phyloP scores from a whole-genome alignment of 495 filamentous ascomycete species.

The Cercophora scortea region DNA sequence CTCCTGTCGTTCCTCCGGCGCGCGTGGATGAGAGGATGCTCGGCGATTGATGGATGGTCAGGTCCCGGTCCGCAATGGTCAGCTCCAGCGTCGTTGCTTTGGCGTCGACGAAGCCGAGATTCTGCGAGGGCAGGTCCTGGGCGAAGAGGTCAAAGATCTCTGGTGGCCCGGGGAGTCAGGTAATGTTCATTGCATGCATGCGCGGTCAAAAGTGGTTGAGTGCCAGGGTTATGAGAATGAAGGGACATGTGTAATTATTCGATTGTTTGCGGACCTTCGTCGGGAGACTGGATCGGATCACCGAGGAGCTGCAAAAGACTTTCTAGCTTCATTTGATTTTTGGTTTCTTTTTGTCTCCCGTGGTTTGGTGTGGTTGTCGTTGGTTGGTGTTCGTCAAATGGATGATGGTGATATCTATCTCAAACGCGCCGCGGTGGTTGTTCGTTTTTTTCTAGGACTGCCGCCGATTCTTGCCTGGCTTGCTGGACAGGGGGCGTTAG shows the following conservation, averaged over 20 bases:
- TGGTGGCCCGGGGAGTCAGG: conserved; percentile 21
- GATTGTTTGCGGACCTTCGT: conserved; percentile 7
- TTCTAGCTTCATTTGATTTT: conserved; percentile 8
- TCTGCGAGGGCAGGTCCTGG: conserved; percentile 61
- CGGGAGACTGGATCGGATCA: conserved; percentile 2
- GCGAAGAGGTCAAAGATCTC: conserved; percentile 85
- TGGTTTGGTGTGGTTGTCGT: too few species aligned
- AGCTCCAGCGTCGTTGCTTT: conserved; percentile 58
- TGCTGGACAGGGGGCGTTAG: too few species aligned
- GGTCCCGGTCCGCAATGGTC: conserved; percentile 58
- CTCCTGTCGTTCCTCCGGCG: conserved; percentile 81
- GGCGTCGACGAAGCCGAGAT: conserved; percentile 79
- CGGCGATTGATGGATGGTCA: conserved; percentile 80
- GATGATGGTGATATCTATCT: too few species aligned
- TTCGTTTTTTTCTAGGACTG: too few species aligned
- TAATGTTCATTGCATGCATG: too few species aligned
- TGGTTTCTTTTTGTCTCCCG: background rate
- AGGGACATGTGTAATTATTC: background rate
- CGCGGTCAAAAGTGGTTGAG: background rate
- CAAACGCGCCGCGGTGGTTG: too few species aligned
- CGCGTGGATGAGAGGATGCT: conserved; percentile 69
- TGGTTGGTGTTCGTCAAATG: background rate
- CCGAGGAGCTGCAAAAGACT: conserved; percentile 3
- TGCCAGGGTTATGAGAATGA: background rate
- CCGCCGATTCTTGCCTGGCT: too few species aligned